Evolutionary conservation across 129 eudicot genomes (phyloP).

Genomic region (Pulicaria dysenterica): DNA sequence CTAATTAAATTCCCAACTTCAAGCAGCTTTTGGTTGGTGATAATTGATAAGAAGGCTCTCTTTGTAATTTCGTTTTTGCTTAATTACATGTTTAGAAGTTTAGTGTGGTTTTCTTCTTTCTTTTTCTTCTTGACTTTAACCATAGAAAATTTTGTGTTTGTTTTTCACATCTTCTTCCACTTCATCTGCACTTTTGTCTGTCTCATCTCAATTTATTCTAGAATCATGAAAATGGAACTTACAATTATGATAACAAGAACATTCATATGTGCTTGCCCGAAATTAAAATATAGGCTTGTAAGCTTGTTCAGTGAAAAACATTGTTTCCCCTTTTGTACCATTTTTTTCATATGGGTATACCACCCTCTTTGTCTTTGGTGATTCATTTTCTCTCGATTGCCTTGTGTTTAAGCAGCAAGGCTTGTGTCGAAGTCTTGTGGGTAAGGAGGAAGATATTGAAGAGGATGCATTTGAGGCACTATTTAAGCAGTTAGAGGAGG

Average conservation of each 20-base stretch:
- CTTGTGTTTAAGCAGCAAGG: conserved; percentile 44
- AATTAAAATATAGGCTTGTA: too few relatives aligned
- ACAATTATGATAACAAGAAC: not conserved
- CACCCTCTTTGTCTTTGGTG: too few relatives aligned
- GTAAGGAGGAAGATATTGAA: conserved; percentile 58
- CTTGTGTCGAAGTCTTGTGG: conserved; percentile 29
- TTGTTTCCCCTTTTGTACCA: not conserved
- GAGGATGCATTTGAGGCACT: conserved; percentile 97
- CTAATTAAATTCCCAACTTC: too few relatives aligned
- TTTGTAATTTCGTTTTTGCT: not conserved
- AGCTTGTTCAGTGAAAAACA: not conserved
- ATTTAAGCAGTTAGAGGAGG: conserved; percentile 83
- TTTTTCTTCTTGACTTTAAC: not conserved
- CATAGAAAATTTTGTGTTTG: not conserved
- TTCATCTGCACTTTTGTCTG: not conserved
- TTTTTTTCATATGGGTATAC: not conserved
- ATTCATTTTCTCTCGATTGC: not conserved
- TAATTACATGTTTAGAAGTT: not conserved
- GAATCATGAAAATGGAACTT: not conserved
- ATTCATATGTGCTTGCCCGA: too few relatives aligned
- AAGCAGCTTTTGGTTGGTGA: too few relatives aligned
- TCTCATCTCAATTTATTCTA: conserved; percentile 6
- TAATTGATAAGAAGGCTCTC: too few relatives aligned
- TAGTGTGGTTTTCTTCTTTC: not conserved
- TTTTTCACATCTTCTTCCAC: not conserved